Evolutionary conservation across 768 basidiomycete species (phyloP), one percentile per base, ranked within the genome.

Genomic region (Bullera alba): DNA sequence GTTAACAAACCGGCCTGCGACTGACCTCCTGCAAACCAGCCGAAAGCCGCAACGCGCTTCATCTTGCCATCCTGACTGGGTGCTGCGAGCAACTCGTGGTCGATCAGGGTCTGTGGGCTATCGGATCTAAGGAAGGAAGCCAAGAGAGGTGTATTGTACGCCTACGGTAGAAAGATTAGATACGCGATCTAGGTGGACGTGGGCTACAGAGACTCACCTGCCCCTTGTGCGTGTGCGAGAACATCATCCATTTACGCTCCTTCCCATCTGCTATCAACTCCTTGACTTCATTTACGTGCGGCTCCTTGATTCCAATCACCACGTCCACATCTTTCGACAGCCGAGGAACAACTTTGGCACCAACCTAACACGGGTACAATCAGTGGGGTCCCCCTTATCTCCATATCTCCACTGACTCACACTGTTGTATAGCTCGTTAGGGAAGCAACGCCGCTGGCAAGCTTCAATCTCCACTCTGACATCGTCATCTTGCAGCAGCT

Each of bases 1-100:
- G 23, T 37, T 2, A 21, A 51, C 41, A 30, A n/a, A n/a, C n/a
- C n/a, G n/a, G n/a, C n/a, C n/a, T 7, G 42, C 0, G 26, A 60
- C 80, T 44, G 51, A 87, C 87, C 85, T 71, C 91, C 91, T 0
- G 91, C 91, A 60, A 84, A 88, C 83, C 83, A 90, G 0, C 90
- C 91, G 74, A 95, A 93, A 0, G 84, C 89, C 16, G 91, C 87
- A 0, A 84, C 85, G 19, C 91, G 76, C 39, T 52, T 50, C 34
- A 48, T 35, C 17, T 48, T 42, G 1, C 49, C 51, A 17, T 53
- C 46, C 68, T 85, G 85, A 0, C 45, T 57, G 30, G 77, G 74
- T 21, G 74, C 79, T 2, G 81, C 84, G 22, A 95, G 73, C 2
- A 91, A 79, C 63, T 95, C 91, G 61, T 87, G 91, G 70, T 95